These are phyloP conservation scores for Ascochyta pisi DNA, from an alignment of 2,329 filamentous ascomycete species.

Conservation along the genomic window DNA sequence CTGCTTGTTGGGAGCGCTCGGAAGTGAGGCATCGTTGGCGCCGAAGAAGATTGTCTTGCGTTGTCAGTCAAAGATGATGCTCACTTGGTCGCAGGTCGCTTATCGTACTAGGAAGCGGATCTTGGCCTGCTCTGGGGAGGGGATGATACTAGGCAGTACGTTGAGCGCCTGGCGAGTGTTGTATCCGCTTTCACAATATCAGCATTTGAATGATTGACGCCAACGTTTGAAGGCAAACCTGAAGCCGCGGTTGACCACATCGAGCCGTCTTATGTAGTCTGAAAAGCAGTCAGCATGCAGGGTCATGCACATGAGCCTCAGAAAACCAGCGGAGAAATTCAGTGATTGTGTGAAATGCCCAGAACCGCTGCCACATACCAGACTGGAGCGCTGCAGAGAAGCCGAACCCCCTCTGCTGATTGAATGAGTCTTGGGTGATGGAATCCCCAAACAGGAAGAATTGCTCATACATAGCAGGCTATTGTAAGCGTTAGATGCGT, in stretches of 20 bases:
- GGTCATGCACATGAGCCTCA: conserved; percentile 7
- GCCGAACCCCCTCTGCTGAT: conserved; percentile 71
- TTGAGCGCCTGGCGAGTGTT: conserved; percentile 77
- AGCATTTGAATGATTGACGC: background rate
- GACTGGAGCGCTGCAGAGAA: conserved; percentile 75
- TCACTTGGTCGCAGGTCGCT: background rate
- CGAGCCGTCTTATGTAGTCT: conserved; percentile 79
- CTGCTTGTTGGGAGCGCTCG: conserved; percentile 69
- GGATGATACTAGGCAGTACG: conserved; percentile 73
- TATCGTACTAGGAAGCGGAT: conserved; percentile 69
- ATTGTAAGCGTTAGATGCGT: background rate
- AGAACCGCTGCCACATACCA: conserved; percentile 56
- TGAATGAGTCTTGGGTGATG: conserved; percentile 74
- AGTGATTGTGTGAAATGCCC: background rate
- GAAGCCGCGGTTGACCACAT: conserved; percentile 88
- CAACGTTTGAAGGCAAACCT: conserved; percentile 52
- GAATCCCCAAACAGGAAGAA: conserved; percentile 88
- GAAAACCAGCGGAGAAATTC: background rate
- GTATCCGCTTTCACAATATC: conserved; percentile 67
- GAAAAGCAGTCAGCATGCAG: conserved; percentile 10
- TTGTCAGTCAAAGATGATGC: conserved; percentile 12
- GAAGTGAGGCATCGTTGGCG: conserved; percentile 84
- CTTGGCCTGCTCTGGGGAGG: conserved; percentile 65
- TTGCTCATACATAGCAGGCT: conserved; percentile 50
- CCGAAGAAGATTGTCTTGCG: conserved; percentile 80